Evolutionary conservation across 306 rosid species (phyloP).

Genomic region (Inga oerstediana): DNA sequence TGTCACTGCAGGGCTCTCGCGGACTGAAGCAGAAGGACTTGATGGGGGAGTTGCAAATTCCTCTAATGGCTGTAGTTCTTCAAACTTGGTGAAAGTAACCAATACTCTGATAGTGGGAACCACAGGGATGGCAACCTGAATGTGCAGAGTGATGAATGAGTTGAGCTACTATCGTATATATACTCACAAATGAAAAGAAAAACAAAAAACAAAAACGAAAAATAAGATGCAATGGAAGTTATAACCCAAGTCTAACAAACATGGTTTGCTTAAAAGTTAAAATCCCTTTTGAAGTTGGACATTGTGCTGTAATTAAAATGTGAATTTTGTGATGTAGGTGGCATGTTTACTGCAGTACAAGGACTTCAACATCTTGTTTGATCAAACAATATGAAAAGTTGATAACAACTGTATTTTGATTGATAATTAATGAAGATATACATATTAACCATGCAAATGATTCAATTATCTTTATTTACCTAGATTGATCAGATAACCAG

Average conservation of each 20-base stretch:
- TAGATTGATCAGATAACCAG: background rate
- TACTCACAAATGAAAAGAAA: constrained; percentile 3
- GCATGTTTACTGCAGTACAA: background rate
- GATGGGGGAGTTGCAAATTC: constrained; percentile 90
- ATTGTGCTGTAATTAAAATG: background rate
- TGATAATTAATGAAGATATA: background rate
- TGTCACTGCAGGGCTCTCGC: constrained; percentile 63
- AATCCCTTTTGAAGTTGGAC: background rate
- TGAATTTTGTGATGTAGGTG: background rate
- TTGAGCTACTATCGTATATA: constrained; percentile 1
- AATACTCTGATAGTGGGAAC: constrained; percentile 93
- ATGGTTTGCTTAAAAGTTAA: background rate
- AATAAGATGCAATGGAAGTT: background rate
- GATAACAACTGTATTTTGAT: background rate
- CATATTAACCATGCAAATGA: background rate
- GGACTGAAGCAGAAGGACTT: constrained; percentile 66
- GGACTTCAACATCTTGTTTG: background rate
- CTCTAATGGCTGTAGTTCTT: constrained; percentile 80
- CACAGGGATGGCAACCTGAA: constrained; percentile 96
- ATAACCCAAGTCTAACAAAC: background rate
- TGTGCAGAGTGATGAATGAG: constrained; percentile 16
- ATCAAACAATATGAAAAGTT: background rate
- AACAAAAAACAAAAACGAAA: background rate
- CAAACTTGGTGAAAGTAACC: constrained; percentile 90
- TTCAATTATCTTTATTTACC: background rate